These are phyloP conservation scores for Kwoniella dejecticola DNA, from an alignment of 768 basidiomycete species.

Conservation along the genomic window DNA sequence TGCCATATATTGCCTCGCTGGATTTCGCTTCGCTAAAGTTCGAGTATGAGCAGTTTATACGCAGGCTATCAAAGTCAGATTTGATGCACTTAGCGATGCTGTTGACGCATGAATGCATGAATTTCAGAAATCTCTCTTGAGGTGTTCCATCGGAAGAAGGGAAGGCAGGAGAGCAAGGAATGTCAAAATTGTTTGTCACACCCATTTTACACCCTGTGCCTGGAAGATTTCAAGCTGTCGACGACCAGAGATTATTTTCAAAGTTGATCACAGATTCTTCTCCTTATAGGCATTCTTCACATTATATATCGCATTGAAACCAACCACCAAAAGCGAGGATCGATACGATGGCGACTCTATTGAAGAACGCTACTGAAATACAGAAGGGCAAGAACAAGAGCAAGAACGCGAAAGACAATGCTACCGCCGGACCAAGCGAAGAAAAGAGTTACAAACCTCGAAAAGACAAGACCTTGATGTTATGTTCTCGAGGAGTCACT, in stretches of 20 bases:
- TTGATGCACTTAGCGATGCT: no score
- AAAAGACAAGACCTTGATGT: conserved; percentile 90
- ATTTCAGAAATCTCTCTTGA: neutral
- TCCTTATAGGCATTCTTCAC: neutral
- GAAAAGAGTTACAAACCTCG: conserved; percentile 64
- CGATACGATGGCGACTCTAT: conserved; percentile 42
- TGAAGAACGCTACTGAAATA: conserved; percentile 34
- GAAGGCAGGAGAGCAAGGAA: no score
- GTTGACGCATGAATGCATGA: neutral
- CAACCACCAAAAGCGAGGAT: no score
- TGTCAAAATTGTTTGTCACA: neutral
- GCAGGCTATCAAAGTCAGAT: no score
- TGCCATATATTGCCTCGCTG: neutral
- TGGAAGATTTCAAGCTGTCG: neutral
- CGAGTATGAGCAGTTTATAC: no score
- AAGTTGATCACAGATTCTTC: neutral
- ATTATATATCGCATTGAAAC: no score
- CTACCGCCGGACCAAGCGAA: conserved; percentile 16
- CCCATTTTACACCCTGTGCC: neutral
- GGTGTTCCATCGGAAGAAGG: neutral
- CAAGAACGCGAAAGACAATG: conserved; percentile 26
- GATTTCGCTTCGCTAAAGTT: no score
- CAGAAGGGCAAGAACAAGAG: conserved; percentile 35
- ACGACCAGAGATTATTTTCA: neutral
- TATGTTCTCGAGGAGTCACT: conserved; percentile 90